Evolutionary conservation across 768 basidiomycete species (phyloP), one percentile per base, ranked within the genome.

Genomic region (Suillus tomentosus): DNA sequence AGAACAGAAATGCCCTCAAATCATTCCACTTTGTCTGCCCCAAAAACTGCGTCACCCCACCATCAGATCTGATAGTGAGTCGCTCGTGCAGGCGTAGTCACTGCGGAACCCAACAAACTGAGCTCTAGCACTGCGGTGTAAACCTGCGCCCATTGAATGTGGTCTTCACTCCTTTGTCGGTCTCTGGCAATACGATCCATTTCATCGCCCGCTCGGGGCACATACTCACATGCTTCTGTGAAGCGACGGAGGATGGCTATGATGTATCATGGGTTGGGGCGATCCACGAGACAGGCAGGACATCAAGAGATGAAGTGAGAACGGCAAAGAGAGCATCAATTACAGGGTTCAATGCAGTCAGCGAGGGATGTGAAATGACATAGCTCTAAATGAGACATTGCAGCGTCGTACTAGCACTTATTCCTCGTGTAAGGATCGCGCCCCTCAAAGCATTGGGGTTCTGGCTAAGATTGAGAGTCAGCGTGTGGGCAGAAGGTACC

Each of bases 31-130:
- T 88, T 86, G 63, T 87, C 86, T 0, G 78, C 64, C 70, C 87
- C 86, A 86, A 86, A 88, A n/a, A 87, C 85, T 15, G 84, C 82
- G 67, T 88, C 87, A n/a, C 85, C 36, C 76, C 7, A 81, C 86
- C 71, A 87, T 80, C 81, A 84, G 82, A 70, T 86, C 84, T 2
- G 84, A 85, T 69, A 86, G 79, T 2, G 27, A 69, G 79, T 78
- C 6, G 77, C 75, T 60, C 39, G 54, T 51, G 36, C 79, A 80
- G 27, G 76, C 74, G 62, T 83, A 84, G 14, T 79, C 78, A 24
- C 74, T 73, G 3, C 80, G 79, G 72, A 82, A 69, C 71, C 75
- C 42, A 87, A 72, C 71, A 87, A 79, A 15, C 84, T 82, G 0
- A 87, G 78, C 66, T 88, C 86, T 51, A 88, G 79, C 8, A 86